Evolutionary conservation across 2,329 filamentous ascomycete genomes (phyloP).

Genomic region (Dothideomycetidae sp.): DNA sequence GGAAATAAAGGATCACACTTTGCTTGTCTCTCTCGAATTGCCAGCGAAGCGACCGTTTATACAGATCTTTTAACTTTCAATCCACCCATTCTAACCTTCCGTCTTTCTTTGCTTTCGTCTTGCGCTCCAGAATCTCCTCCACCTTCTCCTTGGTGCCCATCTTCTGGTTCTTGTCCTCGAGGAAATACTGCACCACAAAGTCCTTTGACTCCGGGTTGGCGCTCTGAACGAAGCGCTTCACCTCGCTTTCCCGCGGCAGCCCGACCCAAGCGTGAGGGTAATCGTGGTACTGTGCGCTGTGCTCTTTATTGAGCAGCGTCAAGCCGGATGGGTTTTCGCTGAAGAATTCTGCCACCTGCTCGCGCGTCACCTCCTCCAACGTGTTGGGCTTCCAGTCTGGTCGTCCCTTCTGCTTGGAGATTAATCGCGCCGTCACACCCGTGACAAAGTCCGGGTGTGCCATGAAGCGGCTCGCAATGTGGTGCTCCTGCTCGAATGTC

Average conservation of each 20-base stretch:
- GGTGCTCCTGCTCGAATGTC: conserved; percentile 73
- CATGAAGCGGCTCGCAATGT: conserved; percentile 83
- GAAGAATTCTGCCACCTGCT: conserved; percentile 58
- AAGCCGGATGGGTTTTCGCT: conserved; percentile 36
- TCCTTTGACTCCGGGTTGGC: conserved; percentile 21
- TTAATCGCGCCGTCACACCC: conserved; percentile 70
- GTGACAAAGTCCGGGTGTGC: conserved; percentile 77
- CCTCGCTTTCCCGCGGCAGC: conserved; percentile 57
- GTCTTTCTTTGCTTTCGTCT: conserved; percentile 12
- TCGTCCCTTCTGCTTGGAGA: conserved; percentile 50
- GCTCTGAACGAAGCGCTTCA: conserved; percentile 30
- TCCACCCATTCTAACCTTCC: conserved; percentile 4
- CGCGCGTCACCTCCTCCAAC: conserved; percentile 49
- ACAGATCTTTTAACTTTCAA: background rate
- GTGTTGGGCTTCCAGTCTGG: conserved; percentile 65
- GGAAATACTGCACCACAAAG: conserved; percentile 26
- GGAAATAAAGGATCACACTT: conserved; percentile 44
- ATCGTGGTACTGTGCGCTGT: conserved; percentile 43
- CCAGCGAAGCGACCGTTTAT: background rate
- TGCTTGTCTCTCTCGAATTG: background rate
- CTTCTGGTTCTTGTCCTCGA: conserved; percentile 30
- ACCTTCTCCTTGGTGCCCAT: conserved; percentile 44
- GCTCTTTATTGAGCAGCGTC: conserved; percentile 40
- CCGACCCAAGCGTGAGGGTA: conserved; percentile 62
- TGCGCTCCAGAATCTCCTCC: conserved; percentile 43